phyloP scores from a whole-genome alignment of 2,329 filamentous ascomycete species.

The Aspergillus tamarii region DNA sequence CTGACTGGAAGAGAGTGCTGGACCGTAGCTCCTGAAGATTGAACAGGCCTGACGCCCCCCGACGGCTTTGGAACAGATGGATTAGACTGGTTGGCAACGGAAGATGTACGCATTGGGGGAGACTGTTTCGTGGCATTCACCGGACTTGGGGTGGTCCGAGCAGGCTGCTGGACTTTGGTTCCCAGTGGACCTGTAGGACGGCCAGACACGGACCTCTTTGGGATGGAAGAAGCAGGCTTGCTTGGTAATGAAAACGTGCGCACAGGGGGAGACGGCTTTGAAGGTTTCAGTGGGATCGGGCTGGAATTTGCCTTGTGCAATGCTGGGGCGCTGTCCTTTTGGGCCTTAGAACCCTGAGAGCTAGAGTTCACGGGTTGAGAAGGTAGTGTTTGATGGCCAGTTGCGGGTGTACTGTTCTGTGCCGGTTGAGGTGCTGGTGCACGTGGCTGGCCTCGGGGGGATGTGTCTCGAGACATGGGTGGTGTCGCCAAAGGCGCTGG shows the following conservation, averaged over 20 bases:
- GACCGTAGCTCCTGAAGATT: neutral
- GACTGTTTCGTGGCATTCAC: neutral
- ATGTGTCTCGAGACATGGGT: constrained; percentile 6
- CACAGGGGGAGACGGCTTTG: constrained; percentile 1
- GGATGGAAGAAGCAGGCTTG: neutral
- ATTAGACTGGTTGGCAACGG: neutral
- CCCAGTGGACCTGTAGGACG: neutral
- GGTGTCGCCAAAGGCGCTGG: constrained; percentile 9
- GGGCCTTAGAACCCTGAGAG: neutral
- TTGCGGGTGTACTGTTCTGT: neutral
- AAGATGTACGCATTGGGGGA: neutral
- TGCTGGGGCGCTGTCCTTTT: constrained; percentile 1
- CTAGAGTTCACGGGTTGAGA: neutral
- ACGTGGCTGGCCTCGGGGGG: constrained; percentile 3
- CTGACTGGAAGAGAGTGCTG: neutral
- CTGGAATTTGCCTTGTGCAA: neutral
- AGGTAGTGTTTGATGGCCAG: neutral
- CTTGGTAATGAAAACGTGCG: neutral
- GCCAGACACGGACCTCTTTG: neutral
- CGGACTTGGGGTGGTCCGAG: neutral
- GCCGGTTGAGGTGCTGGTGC: neutral
- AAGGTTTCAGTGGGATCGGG: neutral
- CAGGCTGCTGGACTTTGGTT: neutral
- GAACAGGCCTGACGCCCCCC: neutral
- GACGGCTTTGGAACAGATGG: neutral